phyloP scores from a whole-genome alignment of 306 rosid species.

The Cicer judaicum region DNA sequence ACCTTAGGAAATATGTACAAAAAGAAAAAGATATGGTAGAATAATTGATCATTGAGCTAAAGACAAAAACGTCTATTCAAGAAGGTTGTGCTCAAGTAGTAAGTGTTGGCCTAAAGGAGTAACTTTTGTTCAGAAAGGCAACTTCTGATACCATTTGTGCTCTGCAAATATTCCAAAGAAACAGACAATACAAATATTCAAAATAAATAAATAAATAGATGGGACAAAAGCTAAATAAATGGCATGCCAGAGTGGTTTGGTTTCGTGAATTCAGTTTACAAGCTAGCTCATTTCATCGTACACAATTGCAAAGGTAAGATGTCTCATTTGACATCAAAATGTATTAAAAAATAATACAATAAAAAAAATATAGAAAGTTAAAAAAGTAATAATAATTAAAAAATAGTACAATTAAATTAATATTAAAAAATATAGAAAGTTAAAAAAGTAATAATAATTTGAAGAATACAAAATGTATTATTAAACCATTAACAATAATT shows the following conservation, averaged over 20 bases:
- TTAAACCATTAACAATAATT: no score
- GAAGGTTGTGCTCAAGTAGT: neutral
- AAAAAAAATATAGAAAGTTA: no score
- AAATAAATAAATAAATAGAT: neutral
- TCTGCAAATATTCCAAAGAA: conserved; percentile 25
- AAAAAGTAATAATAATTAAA: no score
- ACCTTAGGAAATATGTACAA: no score
- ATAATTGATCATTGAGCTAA: neutral
- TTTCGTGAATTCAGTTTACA: neutral
- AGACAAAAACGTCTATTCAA: conserved; percentile 1
- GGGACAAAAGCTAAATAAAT: conserved; percentile 3
- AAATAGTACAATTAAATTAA: no score
- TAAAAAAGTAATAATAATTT: no score
- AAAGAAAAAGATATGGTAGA: neutral
- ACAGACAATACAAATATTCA: neutral
- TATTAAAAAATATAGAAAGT: no score
- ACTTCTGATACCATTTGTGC: neutral
- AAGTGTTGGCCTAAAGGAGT: neutral
- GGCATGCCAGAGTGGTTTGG: neutral
- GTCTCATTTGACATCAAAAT: neutral
- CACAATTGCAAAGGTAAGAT: neutral
- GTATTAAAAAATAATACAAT: no score
- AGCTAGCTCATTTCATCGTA: neutral
- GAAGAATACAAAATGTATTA: no score
- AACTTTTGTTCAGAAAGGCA: conserved; percentile 8